Conservation (phyloP, 2,329 filamentous ascomycete genomes). For the Coniella lustricola region DNA sequence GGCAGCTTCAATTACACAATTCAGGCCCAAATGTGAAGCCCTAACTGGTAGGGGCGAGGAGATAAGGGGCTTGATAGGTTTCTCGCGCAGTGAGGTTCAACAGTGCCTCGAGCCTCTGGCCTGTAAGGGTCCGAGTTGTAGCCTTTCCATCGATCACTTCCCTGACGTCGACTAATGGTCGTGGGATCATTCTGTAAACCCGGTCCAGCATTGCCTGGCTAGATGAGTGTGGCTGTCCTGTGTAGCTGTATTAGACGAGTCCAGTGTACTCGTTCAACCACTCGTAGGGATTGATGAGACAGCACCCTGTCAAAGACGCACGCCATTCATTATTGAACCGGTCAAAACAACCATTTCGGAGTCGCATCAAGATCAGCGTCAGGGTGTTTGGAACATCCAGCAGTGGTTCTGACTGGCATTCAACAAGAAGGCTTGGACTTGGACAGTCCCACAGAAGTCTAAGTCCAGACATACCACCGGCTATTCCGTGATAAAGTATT, state of each 20-base stretch:
- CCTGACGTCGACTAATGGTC: not conserved
- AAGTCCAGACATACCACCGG: not conserved
- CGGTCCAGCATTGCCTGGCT: not conserved
- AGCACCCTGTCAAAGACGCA: not conserved
- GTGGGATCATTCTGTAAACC: not conserved
- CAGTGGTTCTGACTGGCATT: not conserved
- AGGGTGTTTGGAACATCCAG: not conserved
- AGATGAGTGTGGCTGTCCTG: not conserved
- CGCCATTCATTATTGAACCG: too few species aligned
- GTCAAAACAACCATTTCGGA: too few species aligned
- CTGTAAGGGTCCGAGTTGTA: not conserved
- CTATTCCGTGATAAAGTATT: not conserved
- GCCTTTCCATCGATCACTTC: not conserved
- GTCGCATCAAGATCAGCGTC: too few species aligned
- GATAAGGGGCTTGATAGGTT: not conserved
- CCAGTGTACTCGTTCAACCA: constrained; percentile 1
- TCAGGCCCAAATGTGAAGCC: constrained; percentile 1
- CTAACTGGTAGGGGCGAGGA: not conserved
- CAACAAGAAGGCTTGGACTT: not conserved
- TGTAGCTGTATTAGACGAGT: not conserved
- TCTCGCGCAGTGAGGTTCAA: not conserved
- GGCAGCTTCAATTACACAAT: constrained; percentile 2
- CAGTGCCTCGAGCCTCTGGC: not conserved
- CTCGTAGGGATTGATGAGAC: not conserved
- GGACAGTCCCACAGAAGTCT: not conserved